phyloP scores from a whole-genome alignment of 2,329 filamentous ascomycete genomes.

The Diaporthe sp. region DNA sequence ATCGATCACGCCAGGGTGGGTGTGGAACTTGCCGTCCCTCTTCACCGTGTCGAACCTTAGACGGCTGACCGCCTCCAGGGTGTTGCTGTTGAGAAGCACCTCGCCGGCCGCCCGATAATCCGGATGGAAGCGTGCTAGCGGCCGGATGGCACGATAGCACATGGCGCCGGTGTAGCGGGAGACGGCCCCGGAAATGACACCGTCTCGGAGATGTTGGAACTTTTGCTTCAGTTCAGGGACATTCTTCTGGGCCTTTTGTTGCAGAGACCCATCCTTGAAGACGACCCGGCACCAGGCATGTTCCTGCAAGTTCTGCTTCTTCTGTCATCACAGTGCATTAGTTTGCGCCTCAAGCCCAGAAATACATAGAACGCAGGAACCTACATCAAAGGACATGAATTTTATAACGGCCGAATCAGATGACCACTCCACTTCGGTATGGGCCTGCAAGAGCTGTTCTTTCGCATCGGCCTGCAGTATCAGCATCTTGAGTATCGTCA shows the following conservation, averaged over 20 bases:
- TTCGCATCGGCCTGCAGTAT: conserved; percentile 68
- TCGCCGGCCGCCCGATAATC: conserved; percentile 71
- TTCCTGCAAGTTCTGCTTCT: conserved; percentile 72
- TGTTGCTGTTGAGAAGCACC: conserved; percentile 65
- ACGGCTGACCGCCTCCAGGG: conserved; percentile 57
- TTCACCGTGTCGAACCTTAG: conserved; percentile 58
- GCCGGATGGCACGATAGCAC: conserved; percentile 78
- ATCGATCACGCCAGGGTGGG: conserved; percentile 71
- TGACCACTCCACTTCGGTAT: conserved; percentile 70
- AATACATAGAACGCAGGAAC: not conserved
- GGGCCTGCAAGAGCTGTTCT: conserved; percentile 68
- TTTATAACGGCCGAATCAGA: conserved; percentile 73
- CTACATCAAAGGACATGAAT: conserved; percentile 70
- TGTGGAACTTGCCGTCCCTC: conserved; percentile 60
- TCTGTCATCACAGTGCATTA: not conserved
- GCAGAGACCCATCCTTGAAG: conserved; percentile 18
- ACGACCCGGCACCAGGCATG: conserved; percentile 76
- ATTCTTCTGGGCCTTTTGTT: not conserved
- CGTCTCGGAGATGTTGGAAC: conserved; percentile 65
- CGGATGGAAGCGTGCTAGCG: conserved; percentile 68
- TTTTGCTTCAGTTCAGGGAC: not conserved
- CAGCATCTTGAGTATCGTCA: conserved; percentile 70
- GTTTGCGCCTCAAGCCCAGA: not conserved
- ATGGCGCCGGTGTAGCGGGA: conserved; percentile 81
- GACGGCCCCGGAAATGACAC: conserved; percentile 74